These are phyloP conservation scores for Tuber borchii DNA, from an alignment of 495 filamentous ascomycete genomes.

Conservation along the genomic window DNA sequence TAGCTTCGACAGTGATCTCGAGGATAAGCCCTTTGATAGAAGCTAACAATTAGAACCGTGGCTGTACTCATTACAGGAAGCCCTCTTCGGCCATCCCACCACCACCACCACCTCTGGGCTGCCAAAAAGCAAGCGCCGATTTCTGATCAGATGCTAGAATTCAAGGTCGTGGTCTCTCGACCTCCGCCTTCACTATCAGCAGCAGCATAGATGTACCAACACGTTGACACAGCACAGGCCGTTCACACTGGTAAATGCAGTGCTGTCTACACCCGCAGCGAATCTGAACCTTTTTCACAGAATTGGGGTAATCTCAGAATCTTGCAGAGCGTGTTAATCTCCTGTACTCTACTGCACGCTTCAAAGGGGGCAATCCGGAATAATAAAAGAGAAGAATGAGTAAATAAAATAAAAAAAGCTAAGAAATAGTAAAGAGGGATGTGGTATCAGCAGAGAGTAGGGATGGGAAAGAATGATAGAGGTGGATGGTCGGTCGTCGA, in stretches of 20 bases:
- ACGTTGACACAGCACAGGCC: conserved; percentile 17
- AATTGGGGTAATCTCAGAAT: conserved; percentile 15
- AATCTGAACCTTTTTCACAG: conserved; percentile 3
- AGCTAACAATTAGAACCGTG: conserved; percentile 19
- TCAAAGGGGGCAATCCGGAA: conserved; percentile 20
- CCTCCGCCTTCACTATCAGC: conserved; percentile 13
- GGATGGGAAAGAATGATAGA: neutral
- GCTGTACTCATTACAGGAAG: neutral
- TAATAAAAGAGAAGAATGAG: conserved; percentile 9
- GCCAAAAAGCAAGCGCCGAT: conserved; percentile 12
- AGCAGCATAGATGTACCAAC: conserved; percentile 13
- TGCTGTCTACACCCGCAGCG: conserved; percentile 13
- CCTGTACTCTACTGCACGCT: conserved; percentile 10
- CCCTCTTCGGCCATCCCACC: conserved; percentile 9
- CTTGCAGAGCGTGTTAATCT: neutral
- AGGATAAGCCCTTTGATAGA: neutral
- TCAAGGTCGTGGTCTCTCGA: neutral
- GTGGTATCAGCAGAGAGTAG: neutral
- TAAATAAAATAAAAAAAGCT: conserved; percentile 11
- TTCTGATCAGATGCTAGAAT: conserved; percentile 21
- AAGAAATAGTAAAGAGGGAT: neutral
- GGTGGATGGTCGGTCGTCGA: neutral
- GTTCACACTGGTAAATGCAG: conserved; percentile 11
- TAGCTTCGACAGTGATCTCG: neutral
- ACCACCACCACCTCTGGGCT: conserved; percentile 5